Base-by-base conservation (phyloP, 2,329 filamentous ascomycete genomes). In the Thelonectria olida region DNA sequence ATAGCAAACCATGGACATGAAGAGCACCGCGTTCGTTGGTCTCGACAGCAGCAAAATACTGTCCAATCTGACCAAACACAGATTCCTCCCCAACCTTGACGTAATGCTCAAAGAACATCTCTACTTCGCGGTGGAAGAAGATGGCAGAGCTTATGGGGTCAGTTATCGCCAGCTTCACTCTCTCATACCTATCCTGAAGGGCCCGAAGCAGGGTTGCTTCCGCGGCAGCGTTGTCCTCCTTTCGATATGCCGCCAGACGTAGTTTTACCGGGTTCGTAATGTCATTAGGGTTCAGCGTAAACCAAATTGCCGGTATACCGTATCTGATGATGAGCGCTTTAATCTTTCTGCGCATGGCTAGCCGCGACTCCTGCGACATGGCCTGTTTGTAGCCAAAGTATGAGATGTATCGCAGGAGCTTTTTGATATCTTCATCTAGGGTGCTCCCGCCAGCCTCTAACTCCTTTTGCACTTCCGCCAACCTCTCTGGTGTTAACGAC, bases 211-310 rank as follows among this genome's bases (percentile, higher is more conserved):
- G 17, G 48, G 39, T 47, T 31, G 22, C 39, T 19, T 56, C 44
- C 17, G 36, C 44, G 22, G 1, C 36, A 23, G 41, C 44, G 15
- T 49, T 44, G 19, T 22, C 38, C 34, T 51, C 44, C 25, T 51
- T 45, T 23, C 5, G 13, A 12, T 58, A 36, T 44, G 38, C 23
- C 10, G 27, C 44, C n/a, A 38, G 41, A 19, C 5, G 31, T 23
- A 53, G 7, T n/a, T n/a, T n/a, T n/a, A n/a, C n/a, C n/a, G n/a
- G n/a, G n/a, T n/a, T n/a, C n/a, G n/a, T n/a, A n/a, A 61, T 61
- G 23, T 63, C 44, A 38, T 57, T 61, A n/a, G 61, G 57, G 31
- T 61, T 64, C 15, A 64, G 9, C 17, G 58, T 64, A 23, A 58
- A 55, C 50, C 58, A 61, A 39, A 64, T 61, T 7, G 53, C 58